Conservation (phyloP, 371 early-diverging fungal species). For the Apophysomyces variabilis region DNA sequence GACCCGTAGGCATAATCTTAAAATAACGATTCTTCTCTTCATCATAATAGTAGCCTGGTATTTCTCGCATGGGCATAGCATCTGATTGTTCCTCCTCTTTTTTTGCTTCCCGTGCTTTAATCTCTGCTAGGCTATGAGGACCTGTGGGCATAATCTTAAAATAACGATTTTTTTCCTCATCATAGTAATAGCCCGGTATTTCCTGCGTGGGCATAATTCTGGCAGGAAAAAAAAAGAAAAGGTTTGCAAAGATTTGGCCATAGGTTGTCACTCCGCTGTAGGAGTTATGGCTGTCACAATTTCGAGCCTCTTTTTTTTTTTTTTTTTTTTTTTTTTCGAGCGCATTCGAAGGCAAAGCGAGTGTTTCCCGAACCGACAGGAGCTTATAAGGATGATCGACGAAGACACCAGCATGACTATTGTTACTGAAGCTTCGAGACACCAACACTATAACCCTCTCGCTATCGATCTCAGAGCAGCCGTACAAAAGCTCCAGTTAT, state of each 20-base stretch:
- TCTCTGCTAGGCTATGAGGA: constrained; percentile 23
- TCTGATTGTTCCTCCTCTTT: constrained; percentile 4
- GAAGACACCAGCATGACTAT: constrained; percentile 13
- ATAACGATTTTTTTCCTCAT: constrained; percentile 53
- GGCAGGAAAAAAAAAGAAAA: background rate
- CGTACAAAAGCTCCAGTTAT: constrained; percentile 27
- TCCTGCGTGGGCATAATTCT: constrained; percentile 18
- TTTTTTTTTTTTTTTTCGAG: background rate
- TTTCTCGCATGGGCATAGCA: constrained; percentile 25
- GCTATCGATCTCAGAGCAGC: constrained; percentile 36
- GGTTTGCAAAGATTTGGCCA: too few species aligned
- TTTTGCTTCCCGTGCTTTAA: constrained; percentile 10
- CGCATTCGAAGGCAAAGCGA: background rate
- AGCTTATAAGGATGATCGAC: constrained; percentile 12
- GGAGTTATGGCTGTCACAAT: constrained; percentile 8
- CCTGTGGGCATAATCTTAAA: constrained; percentile 50
- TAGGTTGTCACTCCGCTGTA: too few species aligned
- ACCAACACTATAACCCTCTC: constrained; percentile 38
- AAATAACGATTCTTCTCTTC: constrained; percentile 56
- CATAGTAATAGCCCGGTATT: constrained; percentile 63
- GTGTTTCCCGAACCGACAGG: background rate
- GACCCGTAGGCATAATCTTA: constrained; percentile 43
- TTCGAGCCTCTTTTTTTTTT: background rate
- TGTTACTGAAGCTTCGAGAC: constrained; percentile 11
- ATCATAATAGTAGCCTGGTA: constrained; percentile 64